These are phyloP conservation scores for Mrakia hoshinonis DNA, from an alignment of 768 basidiomycete genomes.

Conservation along the genomic window DNA sequence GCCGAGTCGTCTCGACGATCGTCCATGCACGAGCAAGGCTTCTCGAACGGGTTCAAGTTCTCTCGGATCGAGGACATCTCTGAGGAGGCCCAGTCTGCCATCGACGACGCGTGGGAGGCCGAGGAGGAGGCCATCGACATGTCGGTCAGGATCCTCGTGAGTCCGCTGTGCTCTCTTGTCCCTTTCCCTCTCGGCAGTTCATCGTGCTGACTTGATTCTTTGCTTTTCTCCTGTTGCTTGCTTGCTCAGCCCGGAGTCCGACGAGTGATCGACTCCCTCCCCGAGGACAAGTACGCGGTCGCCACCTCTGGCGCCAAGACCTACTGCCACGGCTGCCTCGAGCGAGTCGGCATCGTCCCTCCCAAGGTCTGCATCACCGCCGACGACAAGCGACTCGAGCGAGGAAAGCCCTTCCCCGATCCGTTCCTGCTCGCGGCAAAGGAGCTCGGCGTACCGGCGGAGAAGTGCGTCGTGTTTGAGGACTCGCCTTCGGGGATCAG, in stretches of 20 bases:
- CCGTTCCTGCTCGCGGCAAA: conserved; percentile 43
- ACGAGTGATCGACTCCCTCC: conserved; percentile 57
- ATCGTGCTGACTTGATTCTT: too few species aligned
- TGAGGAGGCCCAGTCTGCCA: conserved; percentile 42
- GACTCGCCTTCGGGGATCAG: conserved; percentile 42
- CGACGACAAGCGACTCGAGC: conserved; percentile 63
- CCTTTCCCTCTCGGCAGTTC: too few species aligned
- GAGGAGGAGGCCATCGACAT: conserved; percentile 49
- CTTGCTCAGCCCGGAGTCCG: conserved; percentile 51
- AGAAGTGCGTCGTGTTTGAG: conserved; percentile 38
- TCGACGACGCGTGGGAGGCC: conserved; percentile 45
- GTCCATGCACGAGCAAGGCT: conserved; percentile 9
- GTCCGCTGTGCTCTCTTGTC: too few species aligned
- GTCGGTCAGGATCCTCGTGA: conserved; percentile 49
- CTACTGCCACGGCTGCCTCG: conserved; percentile 58
- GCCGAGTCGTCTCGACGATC: conserved; percentile 42
- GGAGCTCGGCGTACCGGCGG: conserved; percentile 39
- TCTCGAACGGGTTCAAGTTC: conserved; percentile 4
- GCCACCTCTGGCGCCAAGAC: conserved; percentile 67
- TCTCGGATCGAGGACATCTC: conserved; percentile 30
- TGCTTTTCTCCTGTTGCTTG: too few species aligned
- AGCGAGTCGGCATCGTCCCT: conserved; percentile 59
- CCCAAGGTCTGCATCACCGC: conserved; percentile 65
- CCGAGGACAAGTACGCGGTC: conserved; percentile 58
- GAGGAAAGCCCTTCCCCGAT: conserved; percentile 41